Conservation (phyloP, 1,139 yeast species). For the Suhomyces coccinellae region DNA sequence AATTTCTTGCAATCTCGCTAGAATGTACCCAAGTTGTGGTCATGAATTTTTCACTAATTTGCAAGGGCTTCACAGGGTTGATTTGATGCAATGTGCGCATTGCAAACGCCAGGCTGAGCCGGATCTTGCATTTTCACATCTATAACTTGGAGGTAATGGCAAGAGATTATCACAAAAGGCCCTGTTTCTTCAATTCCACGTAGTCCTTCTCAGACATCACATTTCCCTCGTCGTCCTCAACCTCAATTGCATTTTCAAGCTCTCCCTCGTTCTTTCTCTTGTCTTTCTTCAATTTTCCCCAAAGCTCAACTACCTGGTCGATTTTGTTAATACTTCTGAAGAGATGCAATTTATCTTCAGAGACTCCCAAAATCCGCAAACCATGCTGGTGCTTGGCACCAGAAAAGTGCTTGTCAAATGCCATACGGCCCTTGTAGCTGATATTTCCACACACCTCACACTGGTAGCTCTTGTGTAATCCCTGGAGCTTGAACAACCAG, state of each 20-base stretch:
- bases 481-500: constrained; percentile 91
- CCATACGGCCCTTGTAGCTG: constrained; percentile 70
- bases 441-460: constrained; percentile 90
- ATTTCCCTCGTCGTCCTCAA: constrained; percentile 91
- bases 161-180: constrained; percentile 58
- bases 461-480: constrained; percentile 66
- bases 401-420: constrained; percentile 72
- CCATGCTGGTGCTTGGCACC: constrained; percentile 74
- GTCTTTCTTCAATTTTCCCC: constrained; percentile 49
- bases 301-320: constrained; percentile 64
- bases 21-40: too few relatives aligned
- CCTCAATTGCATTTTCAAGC: constrained; percentile 65
- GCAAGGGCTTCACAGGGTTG: too few relatives aligned
- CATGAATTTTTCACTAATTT: too few relatives aligned
- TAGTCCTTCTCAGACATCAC: constrained; percentile 85
- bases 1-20: too few relatives aligned
- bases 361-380: constrained; percentile 70
- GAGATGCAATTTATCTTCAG: constrained; percentile 33
- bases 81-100: too few relatives aligned
- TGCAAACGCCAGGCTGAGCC: too few relatives aligned
- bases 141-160: too few relatives aligned
- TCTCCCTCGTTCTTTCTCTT: constrained; percentile 41
- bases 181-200: constrained; percentile 82
- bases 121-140: too few relatives aligned
- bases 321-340: constrained; percentile 70